Conservation (phyloP, 352 stramenopile species). For the Phytophthora ohioensis region DNA sequence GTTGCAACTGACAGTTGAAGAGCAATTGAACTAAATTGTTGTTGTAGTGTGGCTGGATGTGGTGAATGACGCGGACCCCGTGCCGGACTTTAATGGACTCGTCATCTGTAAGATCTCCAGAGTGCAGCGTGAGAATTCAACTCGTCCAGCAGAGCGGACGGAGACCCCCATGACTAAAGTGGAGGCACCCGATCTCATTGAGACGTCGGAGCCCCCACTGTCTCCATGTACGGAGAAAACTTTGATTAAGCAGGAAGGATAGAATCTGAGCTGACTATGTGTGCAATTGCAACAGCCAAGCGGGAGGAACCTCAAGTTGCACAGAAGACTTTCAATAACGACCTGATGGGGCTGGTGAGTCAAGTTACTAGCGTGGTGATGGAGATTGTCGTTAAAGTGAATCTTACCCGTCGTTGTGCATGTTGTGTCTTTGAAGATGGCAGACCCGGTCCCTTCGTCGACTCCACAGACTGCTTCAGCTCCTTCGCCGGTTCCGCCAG, state of each 20-base stretch:
- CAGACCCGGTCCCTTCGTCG: slow-evolving; percentile 64
- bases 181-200: slow-evolving; percentile 73
- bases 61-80: slow-evolving; percentile 67
- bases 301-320: slow-evolving; percentile 52
- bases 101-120: slow-evolving; percentile 86
- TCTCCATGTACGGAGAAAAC: slow-evolving; percentile 30
- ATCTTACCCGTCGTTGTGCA: slow-evolving; percentile 13
- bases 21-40: slow-evolving; percentile 16
- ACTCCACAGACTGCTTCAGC: slow-evolving; percentile 43
- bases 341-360: slow-evolving; percentile 81
- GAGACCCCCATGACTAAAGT: slow-evolving; percentile 40
- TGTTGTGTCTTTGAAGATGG: slow-evolving; percentile 44
- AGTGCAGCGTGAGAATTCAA: slow-evolving; percentile 61
- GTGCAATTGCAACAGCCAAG: slow-evolving; percentile 45
- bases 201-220: slow-evolving; percentile 59
- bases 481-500: slow-evolving; percentile 50
- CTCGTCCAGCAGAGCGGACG: slow-evolving; percentile 46
- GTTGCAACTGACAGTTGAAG: slow-evolving; percentile 10
- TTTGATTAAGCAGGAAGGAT: neutral
- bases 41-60: slow-evolving; percentile 83
- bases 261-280: neutral
- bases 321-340: slow-evolving; percentile 81
- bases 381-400: neutral
- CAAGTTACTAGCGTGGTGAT: neutral
- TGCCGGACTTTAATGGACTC: slow-evolving; percentile 86